Evolutionary conservation across 2,329 filamentous ascomycete species (phyloP), one percentile per base, ranked within the genome.

Genomic region (Geosmithia morbida): DNA sequence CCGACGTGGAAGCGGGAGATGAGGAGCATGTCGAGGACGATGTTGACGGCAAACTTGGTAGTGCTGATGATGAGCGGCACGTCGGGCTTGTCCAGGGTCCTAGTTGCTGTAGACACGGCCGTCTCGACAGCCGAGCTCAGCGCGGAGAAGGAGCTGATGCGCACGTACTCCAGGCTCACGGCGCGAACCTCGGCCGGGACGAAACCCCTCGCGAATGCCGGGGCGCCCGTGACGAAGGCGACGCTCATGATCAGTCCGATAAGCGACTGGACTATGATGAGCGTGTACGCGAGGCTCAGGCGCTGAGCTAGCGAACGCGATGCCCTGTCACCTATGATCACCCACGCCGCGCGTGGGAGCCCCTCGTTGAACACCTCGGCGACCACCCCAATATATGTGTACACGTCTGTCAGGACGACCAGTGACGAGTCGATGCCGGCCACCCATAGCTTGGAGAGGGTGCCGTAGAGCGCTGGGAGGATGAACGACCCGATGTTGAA

Each of bases 291-390:
- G 1, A 86, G 68, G 3, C 68, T 63, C 1, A 85, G 61, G 0
- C 82, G 70, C 14, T 74, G 66, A 0, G 61, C 49, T 0, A 72
- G 57, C 0, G 66, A 64, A 1, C 79, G 70, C 1, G 72, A 76
- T 0, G 74, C 61, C 26, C 70, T 71, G 59, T 87, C 79, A 7
- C 79, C 81, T 48, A 87, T 85, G 48, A 84, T 71, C 6, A 80
- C 67, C 75, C 79, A 87, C 0, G 80, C 71, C 0, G 81, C 77
- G 19, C 81, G 70, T 0, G 82, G 82, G 0, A 87, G 72, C 1
- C 83, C 82, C 57, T 87, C 83, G 52, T 87, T 87, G 16, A 87
- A 60, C 0, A 85, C 80, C 56, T 87, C 79, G 1, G 73, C 75
- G 0, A 85, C 68, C 1, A 79, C 72, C 18, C 74, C 70, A 50